These are phyloP conservation scores for Cajanus cajan DNA, from an alignment of 306 rosid genomes.

Conservation along the genomic window DNA sequence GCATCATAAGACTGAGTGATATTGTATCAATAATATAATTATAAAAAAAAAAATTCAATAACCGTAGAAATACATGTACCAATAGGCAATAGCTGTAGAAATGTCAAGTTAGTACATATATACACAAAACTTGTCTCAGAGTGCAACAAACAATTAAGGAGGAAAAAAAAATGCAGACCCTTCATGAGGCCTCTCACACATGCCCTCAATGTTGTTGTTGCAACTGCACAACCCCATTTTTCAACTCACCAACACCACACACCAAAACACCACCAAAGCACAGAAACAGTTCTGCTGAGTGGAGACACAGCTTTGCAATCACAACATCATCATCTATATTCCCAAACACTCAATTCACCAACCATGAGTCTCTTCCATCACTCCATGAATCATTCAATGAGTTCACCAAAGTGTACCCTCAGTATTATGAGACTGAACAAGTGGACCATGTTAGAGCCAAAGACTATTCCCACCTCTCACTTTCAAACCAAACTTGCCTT, in stretches of 20 bases:
- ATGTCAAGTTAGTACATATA: slow-evolving; percentile 2
- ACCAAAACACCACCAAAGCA: slow-evolving; percentile 28
- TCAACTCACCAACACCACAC: slow-evolving; percentile 37
- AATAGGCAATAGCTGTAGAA: slow-evolving; percentile 21
- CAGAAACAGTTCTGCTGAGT: slow-evolving; percentile 55
- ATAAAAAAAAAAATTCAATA: too few relatives aligned
- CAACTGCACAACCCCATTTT: slow-evolving; percentile 58
- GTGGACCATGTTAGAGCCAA: slow-evolving; percentile 66
- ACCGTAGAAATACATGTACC: too few relatives aligned
- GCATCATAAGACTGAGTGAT: too few relatives aligned
- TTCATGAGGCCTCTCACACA: slow-evolving; percentile 47
- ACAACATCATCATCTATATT: slow-evolving; percentile 65
- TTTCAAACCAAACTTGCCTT: slow-evolving; percentile 62
- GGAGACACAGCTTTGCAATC: slow-evolving; percentile 63
- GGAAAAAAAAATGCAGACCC: slow-evolving; percentile 45
- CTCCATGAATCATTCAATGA: slow-evolving; percentile 60
- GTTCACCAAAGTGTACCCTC: slow-evolving; percentile 66
- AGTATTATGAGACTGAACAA: slow-evolving; percentile 56
- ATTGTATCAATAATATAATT: too few relatives aligned
- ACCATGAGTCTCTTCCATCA: slow-evolving; percentile 89
- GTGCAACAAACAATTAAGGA: background rate
- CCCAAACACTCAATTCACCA: slow-evolving; percentile 69
- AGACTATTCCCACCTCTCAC: slow-evolving; percentile 66
- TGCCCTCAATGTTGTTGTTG: slow-evolving; percentile 72
- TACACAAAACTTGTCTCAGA: background rate